Evolutionary conservation across 2,329 filamentous ascomycete species (phyloP), one percentile per base, ranked within the genome.

Genomic region (Cordyceps militaris): DNA sequence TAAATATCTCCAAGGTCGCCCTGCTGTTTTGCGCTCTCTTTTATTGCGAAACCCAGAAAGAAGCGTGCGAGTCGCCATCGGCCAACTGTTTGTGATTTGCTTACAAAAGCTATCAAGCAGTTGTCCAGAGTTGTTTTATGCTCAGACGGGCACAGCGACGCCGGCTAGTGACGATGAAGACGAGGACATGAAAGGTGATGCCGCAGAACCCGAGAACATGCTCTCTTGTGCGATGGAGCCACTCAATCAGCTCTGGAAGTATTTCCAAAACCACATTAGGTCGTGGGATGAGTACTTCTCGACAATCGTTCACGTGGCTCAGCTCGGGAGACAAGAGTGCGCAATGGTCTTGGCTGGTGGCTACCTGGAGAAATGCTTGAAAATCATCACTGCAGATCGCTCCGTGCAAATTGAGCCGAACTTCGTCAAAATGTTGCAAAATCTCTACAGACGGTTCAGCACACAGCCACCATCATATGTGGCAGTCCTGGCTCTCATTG

Each of bases 281-380:
- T 81, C 87, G 3, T 94, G 89, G 89, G 82, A 85, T 43, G 88
- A 93, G 65, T 86, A 87, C 59, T 93, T 93, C 66, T 80, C 81
- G 13, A 78, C 88, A n/a, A 75, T 92, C 61, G 67, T 80, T n/a
- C 74, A 74, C n/a, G 86, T 92, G 66, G 83, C 84, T 14, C 76
- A 74, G 47, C 70, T 89, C 56, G 87, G 87, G 1, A 70, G 75
- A 3, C 68, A 76, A 5, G 85, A 90, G 67, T 76, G 80, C 21
- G 74, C 75, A 2, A 66, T 79, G 6, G 74, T 91, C 24, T 74
- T 92, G 24, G 79, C 83, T 11, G 74, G 78, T 32, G 79, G 82
- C 24, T 88, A 84, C 63, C 73, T 92, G 21, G 66, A 74, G 42
- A 83, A 76, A 61, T 76, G 82, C 28, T 60, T 89, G 30, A 76